Evolutionary conservation across 495 filamentous ascomycete species (phyloP).

Genomic region (Astrocystis sublimbata): DNA sequence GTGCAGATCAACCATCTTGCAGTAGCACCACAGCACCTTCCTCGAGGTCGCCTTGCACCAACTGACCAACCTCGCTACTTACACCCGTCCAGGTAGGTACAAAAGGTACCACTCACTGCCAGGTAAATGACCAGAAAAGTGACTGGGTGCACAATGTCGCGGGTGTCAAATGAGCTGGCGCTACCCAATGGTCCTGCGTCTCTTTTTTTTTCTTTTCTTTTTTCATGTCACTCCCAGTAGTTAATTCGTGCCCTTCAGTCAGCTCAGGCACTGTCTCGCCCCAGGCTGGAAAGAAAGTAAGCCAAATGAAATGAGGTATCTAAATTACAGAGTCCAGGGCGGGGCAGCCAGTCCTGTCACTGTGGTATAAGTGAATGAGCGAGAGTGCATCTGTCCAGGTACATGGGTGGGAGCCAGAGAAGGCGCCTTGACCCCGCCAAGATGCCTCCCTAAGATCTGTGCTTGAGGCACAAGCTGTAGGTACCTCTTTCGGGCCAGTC

Average conservation of each 20-base stretch:
- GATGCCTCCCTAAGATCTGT: background rate
- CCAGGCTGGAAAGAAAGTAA: no score
- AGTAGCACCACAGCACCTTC: background rate
- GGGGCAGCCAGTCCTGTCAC: no score
- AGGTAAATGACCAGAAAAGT: background rate
- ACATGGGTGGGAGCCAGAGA: background rate
- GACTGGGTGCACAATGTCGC: background rate
- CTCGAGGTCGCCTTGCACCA: background rate
- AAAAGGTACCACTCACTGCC: no score
- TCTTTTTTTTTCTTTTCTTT: constrained; percentile 3
- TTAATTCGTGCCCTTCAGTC: no score
- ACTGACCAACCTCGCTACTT: no score
- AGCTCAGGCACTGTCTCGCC: background rate
- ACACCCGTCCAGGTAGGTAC: no score
- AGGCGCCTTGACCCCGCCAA: constrained; percentile 2
- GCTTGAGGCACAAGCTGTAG: background rate
- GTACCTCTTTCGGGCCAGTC: background rate
- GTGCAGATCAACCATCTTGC: background rate
- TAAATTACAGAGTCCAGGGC: background rate
- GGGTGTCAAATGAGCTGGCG: constrained; percentile 5
- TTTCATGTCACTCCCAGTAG: no score
- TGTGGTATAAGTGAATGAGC: no score
- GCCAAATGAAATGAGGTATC: background rate
- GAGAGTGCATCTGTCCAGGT: no score
- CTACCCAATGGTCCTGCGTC: no score